Percentiles rank a stretch among this genome's conserved stretches.
Conservation (phyloP, 306 rosid species). For the Citrullus mucosospermus region DNA sequence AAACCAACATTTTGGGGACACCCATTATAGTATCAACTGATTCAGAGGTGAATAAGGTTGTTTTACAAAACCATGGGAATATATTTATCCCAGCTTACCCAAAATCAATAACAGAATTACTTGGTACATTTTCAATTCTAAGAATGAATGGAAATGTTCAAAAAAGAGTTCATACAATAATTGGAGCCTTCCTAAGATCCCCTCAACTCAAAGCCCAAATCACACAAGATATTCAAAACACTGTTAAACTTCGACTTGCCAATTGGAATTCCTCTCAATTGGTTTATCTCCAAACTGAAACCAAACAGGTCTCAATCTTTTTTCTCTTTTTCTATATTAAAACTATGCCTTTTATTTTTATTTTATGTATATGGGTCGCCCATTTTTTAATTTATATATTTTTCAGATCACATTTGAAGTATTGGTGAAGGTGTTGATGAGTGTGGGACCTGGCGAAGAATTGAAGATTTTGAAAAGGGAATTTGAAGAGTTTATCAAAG, state of each 20-base stretch:
- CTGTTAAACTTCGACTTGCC: conserved; percentile 43
- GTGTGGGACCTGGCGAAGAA: conserved; percentile 67
- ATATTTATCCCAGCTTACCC: conserved; percentile 82
- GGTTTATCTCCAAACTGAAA: conserved; percentile 55
- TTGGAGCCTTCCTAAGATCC: conserved; percentile 54
- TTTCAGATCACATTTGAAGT: conserved; percentile 63
- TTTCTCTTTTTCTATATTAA: neutral
- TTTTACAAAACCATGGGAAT: conserved; percentile 65
- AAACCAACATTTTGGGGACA: conserved; percentile 64
- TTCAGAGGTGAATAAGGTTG: conserved; percentile 63
- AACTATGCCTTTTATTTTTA: no score
- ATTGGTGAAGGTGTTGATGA: conserved; percentile 60
- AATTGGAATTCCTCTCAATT: conserved; percentile 31
- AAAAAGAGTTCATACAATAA: conserved; percentile 49
- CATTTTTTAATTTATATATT: neutral
- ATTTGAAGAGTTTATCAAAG: conserved; percentile 73
- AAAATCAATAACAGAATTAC: conserved; percentile 61
- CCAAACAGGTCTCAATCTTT: conserved; percentile 45
- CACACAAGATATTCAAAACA: conserved; percentile 36
- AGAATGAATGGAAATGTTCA: conserved; percentile 53
- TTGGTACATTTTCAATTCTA: conserved; percentile 67
- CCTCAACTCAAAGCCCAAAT: conserved; percentile 57
- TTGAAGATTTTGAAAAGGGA: conserved; percentile 52
- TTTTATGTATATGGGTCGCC: neutral
- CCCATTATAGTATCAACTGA: conserved; percentile 75